Conservation (phyloP, 495 filamentous ascomycete species). For the Penicillium fimorum region DNA sequence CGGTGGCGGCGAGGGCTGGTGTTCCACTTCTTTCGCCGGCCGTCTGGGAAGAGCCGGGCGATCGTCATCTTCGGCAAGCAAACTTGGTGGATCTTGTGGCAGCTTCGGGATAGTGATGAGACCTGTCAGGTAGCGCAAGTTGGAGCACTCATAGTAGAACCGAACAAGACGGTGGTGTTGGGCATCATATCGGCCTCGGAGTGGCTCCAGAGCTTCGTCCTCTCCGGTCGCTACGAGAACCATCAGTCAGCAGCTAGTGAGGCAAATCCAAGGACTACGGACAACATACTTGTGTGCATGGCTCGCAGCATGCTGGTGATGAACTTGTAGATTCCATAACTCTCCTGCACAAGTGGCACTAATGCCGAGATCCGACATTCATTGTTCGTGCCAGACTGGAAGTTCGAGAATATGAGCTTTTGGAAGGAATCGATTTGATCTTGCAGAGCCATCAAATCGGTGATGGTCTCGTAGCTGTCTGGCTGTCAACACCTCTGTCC, state of each 20-base stretch:
- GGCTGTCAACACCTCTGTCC: constrained; percentile 17
- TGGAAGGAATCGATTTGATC: constrained; percentile 98
- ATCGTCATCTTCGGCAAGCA: constrained; percentile 79
- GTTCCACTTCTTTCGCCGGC: constrained; percentile 61
- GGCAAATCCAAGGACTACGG: neutral
- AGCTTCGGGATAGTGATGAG: constrained; percentile 95
- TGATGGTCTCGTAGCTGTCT: constrained; percentile 85
- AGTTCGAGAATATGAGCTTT: constrained; percentile 96
- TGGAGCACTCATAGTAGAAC: constrained; percentile 99
- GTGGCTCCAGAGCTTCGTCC: constrained; percentile 87
- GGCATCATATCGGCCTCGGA: constrained; percentile 84
- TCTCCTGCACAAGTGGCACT: constrained; percentile 92
- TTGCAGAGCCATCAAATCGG: constrained; percentile 92
- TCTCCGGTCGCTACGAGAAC: constrained; percentile 73
- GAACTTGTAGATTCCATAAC: constrained; percentile 97
- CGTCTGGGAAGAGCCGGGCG: constrained; percentile 79
- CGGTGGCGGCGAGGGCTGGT: constrained; percentile 63
- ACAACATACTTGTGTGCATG: constrained; percentile 84
- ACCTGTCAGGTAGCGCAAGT: constrained; percentile 91
- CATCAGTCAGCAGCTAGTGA: constrained; percentile 13
- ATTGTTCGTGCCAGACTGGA: constrained; percentile 85
- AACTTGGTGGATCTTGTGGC: constrained; percentile 87
- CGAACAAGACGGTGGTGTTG: constrained; percentile 94
- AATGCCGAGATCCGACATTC: constrained; percentile 94
- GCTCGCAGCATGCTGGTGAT: constrained; percentile 92